phyloP scores from a whole-genome alignment of 2,329 filamentous ascomycete genomes.

The Fusarium guadeloupense region DNA sequence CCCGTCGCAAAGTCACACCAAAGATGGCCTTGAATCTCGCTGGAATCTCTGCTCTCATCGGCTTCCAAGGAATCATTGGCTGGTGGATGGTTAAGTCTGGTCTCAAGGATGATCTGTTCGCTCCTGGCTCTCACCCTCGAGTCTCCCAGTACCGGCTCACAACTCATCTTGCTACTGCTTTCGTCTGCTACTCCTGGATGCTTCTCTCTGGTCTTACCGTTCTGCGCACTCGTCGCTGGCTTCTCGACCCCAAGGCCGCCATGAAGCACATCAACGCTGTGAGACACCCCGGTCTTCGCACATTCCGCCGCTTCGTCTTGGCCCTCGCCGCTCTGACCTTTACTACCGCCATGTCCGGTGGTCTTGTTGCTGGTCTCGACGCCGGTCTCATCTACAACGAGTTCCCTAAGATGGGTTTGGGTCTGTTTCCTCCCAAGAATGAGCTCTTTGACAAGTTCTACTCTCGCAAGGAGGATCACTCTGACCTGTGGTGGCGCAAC shows the following conservation, averaged over 20 bases:
- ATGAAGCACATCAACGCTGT: constrained; percentile 69
- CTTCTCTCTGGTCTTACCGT: constrained; percentile 87
- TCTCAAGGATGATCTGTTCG: constrained; percentile 94
- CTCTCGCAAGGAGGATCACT: constrained; percentile 77
- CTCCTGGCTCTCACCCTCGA: constrained; percentile 86
- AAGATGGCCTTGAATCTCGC: constrained; percentile 80
- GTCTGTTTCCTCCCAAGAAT: constrained; percentile 79
- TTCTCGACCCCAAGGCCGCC: constrained; percentile 72
- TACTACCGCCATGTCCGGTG: constrained; percentile 90
- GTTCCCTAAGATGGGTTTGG: constrained; percentile 93
- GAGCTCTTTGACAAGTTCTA: constrained; percentile 91
- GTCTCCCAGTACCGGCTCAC: constrained; percentile 95
- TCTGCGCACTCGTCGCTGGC: constrained; percentile 77
- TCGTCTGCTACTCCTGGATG: constrained; percentile 95
- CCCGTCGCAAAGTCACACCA: constrained; percentile 77
- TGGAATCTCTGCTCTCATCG: constrained; percentile 89
- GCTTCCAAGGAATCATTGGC: constrained; percentile 92
- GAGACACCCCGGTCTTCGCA: constrained; percentile 70
- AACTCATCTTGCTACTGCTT: constrained; percentile 88
- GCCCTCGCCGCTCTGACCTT: constrained; percentile 82
- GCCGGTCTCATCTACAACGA: constrained; percentile 99
- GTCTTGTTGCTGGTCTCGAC: constrained; percentile 91
- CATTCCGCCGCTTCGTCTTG: constrained; percentile 78
- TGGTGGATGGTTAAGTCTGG: constrained; percentile 99
- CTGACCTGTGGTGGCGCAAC: constrained; percentile 96